Percentiles rank a stretch among this genome's conserved stretches.
phyloP scores from a whole-genome alignment of 352 stramenopile genomes.

The Albugo laibachii region DNA sequence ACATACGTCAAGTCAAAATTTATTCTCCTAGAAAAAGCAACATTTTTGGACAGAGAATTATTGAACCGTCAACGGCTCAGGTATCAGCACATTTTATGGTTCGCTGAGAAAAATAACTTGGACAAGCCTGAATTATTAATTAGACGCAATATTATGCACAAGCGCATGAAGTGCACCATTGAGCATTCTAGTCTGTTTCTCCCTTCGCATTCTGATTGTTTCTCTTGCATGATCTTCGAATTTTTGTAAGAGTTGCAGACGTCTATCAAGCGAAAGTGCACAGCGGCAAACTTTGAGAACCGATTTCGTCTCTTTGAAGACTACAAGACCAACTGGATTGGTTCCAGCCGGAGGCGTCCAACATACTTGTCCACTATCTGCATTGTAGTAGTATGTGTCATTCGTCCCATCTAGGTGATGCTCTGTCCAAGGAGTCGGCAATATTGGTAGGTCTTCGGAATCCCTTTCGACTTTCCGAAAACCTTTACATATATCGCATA shows the following conservation, averaged over 20 bases:
- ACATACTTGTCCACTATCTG: conserved; percentile 14
- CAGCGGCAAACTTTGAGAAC: conserved; percentile 33
- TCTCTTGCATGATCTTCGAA: conserved; percentile 24
- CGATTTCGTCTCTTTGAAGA: conserved; percentile 39
- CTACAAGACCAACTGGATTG: conserved; percentile 16
- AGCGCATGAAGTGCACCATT: conserved; percentile 29
- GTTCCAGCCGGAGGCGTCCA: conserved; percentile 20
- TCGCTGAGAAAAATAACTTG: conserved; percentile 7
- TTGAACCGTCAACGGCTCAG: conserved; percentile 35
- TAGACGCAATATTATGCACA: conserved; percentile 16
- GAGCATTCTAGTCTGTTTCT: conserved; percentile 23
- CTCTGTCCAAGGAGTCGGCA: conserved; percentile 26
- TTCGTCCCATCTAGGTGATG: conserved; percentile 19
- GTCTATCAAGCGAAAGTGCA: conserved; percentile 28
- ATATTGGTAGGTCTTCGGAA: neutral
- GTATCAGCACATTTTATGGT: conserved; percentile 53
- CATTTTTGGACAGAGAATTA: conserved; percentile 24
- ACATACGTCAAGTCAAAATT: conserved; percentile 88
- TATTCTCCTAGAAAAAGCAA: conserved; percentile 58
- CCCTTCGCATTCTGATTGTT: conserved; percentile 14
- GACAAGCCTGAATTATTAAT: neutral
- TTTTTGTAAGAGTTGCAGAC: conserved; percentile 27
- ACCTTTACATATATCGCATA: too few relatives aligned
- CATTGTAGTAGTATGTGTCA: conserved; percentile 37
- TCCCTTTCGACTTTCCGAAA: too few relatives aligned